phyloP scores from a whole-genome alignment of 306 rosid genomes.

The Delonix regia region DNA sequence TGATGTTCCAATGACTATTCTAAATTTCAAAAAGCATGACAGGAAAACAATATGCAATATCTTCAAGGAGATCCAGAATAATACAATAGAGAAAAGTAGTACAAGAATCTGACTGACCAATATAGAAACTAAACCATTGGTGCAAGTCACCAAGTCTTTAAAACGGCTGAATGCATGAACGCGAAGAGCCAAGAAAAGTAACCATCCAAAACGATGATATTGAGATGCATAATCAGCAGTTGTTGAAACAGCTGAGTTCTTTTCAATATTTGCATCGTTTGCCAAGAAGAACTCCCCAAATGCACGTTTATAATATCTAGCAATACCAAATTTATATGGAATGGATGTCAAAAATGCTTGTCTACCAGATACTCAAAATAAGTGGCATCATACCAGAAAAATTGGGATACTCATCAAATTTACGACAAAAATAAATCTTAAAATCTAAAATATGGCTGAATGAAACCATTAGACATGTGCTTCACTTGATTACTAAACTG shows the following conservation, averaged over 20 bases:
- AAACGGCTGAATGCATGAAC: constrained; percentile 89
- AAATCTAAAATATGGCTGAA: constrained; percentile 11
- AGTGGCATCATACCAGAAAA: background rate
- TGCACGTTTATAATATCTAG: constrained; percentile 85
- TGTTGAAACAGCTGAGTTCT: constrained; percentile 35
- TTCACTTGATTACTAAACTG: constrained; percentile 2
- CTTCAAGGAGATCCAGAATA: constrained; percentile 9
- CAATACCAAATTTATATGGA: constrained; percentile 34
- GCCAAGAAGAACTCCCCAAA: constrained; percentile 78
- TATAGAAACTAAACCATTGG: constrained; percentile 84
- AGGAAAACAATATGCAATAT: constrained; percentile 14
- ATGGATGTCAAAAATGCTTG: constrained; percentile 15
- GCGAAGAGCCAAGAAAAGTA: constrained; percentile 95
- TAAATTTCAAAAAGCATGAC: background rate
- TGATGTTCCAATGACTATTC: background rate
- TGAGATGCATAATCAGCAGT: constrained; percentile 57
- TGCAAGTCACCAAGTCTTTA: constrained; percentile 90
- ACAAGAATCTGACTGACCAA: constrained; percentile 65
- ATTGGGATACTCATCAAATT: background rate
- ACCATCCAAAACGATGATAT: constrained; percentile 97
- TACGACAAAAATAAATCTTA: background rate
- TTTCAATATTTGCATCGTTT: constrained; percentile 58
- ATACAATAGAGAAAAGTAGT: background rate
- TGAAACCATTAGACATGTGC: constrained; percentile 1
- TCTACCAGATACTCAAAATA: constrained; percentile 26